Evolutionary conservation across 2,329 filamentous ascomycete species (phyloP), one percentile per base, ranked within the genome.

Genomic region (Albophoma yamanashiensis): DNA sequence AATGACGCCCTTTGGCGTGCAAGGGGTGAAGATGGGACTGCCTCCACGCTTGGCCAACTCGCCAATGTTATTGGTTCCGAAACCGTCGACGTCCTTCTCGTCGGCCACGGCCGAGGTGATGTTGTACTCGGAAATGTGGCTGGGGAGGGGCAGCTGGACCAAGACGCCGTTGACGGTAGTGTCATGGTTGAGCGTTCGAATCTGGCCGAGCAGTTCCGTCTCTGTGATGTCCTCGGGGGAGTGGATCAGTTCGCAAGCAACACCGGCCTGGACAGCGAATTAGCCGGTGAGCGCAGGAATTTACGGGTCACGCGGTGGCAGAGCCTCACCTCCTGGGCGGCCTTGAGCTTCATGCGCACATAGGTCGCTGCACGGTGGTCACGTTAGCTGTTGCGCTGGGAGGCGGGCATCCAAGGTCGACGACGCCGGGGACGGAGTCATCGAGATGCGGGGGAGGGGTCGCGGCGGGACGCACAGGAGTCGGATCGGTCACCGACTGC

Each of bases 261-360:
- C 97, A 70, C 91, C 91, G 70, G 92, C 92, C 89, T 93, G 67
- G n/a, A 62, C 4, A 57, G 55, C 56, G 25, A 12, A 47, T 58
- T 14, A 57, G 50, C 56, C 17, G 56, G 36, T 9, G 15, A 31
- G 11, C 20, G 9, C n/a, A 14, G 56, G 31, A 42, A 45, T 56
- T 31, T 55, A 3, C 40, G 57, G 31, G 56, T 11, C 20, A 17
- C 27, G 47, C 42, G 40, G 57, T 64, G 60, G 65, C 22, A 27
- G 17, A 36, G n/a, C 38, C 59, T 67, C 79, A 92, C 89, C 83
- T 97, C 94, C 73, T 90, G 81, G 61, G 94, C 94, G 66, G 94
- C 94, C 83, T 97, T 99, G 71, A 97, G 79, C 81, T 99, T 99
- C 94, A 99, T 99, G 78, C 92, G 92, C 76, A 99, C 93, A 89